Evolutionary conservation across 768 basidiomycete genomes (phyloP).

Genomic region (Cystobasidium ongulense): DNA sequence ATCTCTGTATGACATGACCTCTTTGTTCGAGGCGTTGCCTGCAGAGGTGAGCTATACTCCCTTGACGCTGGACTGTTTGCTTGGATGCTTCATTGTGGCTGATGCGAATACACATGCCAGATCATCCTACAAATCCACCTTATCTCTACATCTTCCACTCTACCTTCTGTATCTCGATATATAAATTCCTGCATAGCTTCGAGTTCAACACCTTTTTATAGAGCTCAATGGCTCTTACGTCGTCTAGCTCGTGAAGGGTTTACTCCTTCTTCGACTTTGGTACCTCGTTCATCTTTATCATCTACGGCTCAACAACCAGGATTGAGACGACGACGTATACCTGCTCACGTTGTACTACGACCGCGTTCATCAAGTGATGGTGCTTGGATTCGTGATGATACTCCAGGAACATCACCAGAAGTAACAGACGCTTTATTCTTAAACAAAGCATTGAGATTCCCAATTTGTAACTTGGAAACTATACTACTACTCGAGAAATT

Average conservation of each 20-base stretch:
- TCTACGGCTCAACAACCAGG: neutral
- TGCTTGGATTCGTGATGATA: no score
- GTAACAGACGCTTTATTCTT: neutral
- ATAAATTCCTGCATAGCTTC: conserved; percentile 46
- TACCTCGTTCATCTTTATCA: neutral
- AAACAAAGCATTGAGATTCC: neutral
- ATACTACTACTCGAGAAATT: conserved; percentile 44
- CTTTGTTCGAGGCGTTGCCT: neutral
- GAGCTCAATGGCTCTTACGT: conserved; percentile 52
- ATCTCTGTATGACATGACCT: neutral
- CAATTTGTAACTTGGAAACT: conserved; percentile 45
- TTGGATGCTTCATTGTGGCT: neutral
- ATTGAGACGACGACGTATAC: neutral
- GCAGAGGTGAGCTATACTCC: neutral
- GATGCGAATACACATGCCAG: conserved; percentile 46
- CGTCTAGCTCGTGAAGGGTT: neutral
- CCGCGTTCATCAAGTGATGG: neutral
- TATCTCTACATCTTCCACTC: conserved; percentile 55
- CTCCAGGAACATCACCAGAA: neutral
- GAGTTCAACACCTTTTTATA: conserved; percentile 55
- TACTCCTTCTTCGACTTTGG: neutral
- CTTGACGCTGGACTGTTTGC: neutral
- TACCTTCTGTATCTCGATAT: conserved; percentile 57
- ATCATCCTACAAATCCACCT: conserved; percentile 73
- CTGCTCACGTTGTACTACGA: neutral